Base-by-base conservation (phyloP, 2,329 filamentous ascomycete species). In the Colletotrichum acutatum region DNA sequence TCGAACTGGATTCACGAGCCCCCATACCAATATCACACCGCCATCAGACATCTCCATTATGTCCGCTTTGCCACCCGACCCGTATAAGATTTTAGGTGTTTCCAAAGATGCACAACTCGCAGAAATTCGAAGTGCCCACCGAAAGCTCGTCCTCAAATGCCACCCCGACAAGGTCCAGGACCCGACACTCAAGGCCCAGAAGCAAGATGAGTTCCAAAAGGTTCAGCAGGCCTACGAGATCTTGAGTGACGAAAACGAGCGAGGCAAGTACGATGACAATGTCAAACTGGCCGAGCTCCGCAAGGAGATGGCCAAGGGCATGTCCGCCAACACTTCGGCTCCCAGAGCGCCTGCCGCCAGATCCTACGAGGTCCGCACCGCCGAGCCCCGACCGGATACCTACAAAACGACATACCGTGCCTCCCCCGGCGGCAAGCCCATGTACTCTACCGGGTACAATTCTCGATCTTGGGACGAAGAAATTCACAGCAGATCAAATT, bases 221-320 rank as follows among this genome's bases (percentile, higher is more conserved):
- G 94, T 98, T 42, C 95, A 98, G 82, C 91, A 95, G 78, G 95
- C 97, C 63, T 99, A 98, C 83, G 97, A 98, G 83, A 87, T 97
- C 34, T 90, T 99, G 74, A 94, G 91, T 78, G 92, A 98, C 80
- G 93, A 96, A 32, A 87, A 85, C 7, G 90, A 92, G 80, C 88
- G 94, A 72, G 83, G 86, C 71, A 91, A 91, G 76, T 98, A 98
- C 82, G 95, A 98, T 83, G 91, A 95, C 65, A 89, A 92, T 79
- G 86, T 93, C 74, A 90, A 88, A 78, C 82, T 95, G 74, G 90
- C 89, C 63, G 90, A 92, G 80, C 83, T 94, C 78, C 89, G 89
- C 79, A 90, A 89, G 82, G 83, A 89, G 76, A 78, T 84, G 16
- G 78, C 78, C 65, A 82, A 84, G 77, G 80, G 81, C 75, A 84